These are phyloP conservation scores for Cyclotella distinguenda DNA, from an alignment of 108 stramenopile species.

Conservation along the genomic window DNA sequence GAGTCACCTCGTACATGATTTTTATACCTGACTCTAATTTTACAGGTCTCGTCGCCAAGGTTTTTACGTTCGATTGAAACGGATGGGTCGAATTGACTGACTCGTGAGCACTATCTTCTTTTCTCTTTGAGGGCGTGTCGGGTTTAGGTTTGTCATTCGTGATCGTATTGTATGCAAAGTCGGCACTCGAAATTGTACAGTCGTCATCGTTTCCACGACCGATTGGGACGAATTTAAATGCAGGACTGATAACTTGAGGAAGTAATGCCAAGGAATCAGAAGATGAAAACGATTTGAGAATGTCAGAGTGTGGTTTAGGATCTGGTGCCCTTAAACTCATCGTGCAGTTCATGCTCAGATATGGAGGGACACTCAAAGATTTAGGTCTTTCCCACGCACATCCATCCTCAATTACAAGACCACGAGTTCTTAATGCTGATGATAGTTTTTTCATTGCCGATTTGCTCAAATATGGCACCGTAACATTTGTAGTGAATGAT, in stretches of 20 bases:
- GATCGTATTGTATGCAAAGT: constrained; percentile 5
- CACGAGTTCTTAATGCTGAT: constrained; percentile 1
- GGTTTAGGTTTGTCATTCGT: background rate
- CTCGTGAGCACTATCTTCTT: background rate
- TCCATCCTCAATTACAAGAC: background rate
- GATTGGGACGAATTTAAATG: constrained; percentile 15
- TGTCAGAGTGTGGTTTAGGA: background rate
- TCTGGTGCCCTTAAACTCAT: background rate
- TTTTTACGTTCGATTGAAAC: background rate
- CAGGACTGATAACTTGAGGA: constrained; percentile 11
- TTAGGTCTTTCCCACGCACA: constrained; percentile 4
- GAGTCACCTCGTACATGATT: background rate
- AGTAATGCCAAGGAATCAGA: constrained; percentile 13
- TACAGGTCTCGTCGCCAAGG: background rate
- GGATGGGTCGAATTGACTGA: background rate
- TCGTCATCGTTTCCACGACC: constrained; percentile 3
- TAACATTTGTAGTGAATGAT: too few species aligned
- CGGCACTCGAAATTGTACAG: background rate
- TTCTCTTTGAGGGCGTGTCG: background rate
- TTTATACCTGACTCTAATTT: background rate
- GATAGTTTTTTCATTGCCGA: background rate
- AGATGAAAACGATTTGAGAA: background rate
- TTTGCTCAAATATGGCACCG: constrained; percentile 9
- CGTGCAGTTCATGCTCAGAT: background rate
- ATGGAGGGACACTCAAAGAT: background rate